These are phyloP conservation scores for Blepharisma japonicum DNA, from an alignment of 73 alveolate species.

Conservation along the genomic window DNA sequence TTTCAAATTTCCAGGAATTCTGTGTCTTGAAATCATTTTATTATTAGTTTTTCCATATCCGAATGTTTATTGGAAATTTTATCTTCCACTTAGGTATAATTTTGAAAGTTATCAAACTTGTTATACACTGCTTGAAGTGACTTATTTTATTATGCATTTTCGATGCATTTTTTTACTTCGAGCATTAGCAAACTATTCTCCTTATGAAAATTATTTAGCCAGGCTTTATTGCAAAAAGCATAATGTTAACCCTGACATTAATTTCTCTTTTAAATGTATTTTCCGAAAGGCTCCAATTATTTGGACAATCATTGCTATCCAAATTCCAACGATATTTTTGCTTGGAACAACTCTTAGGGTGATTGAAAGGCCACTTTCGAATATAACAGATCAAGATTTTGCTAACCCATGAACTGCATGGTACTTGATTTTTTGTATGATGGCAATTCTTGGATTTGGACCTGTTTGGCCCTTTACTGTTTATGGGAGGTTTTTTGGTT, in stretches of 20 bases:
- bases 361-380: conserved; percentile 2
- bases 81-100: conserved; percentile 1
- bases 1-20: neutral
- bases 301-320: neutral
- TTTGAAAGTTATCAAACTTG: neutral
- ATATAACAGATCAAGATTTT: neutral
- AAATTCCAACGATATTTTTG: neutral
- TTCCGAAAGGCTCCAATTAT: neutral
- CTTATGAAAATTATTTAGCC: conserved; percentile 22
- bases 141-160: conserved; percentile 12
- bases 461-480: neutral
- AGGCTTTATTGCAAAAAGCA: neutral
- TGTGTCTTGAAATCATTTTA: neutral
- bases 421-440: neutral
- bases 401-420: neutral
- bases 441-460: conserved; percentile 8
- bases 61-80: neutral
- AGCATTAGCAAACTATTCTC: conserved; percentile 9
- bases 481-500: neutral
- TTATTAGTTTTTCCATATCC: conserved; percentile 10
- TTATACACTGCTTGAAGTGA: conserved; percentile 5
- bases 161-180: neutral
- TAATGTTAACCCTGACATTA: conserved; percentile 1
- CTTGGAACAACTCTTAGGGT: conserved; percentile 1
- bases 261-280: conserved; percentile 18